These are phyloP conservation scores for Cyclotella baltica DNA, from an alignment of 108 stramenopile species.

Conservation along the genomic window DNA sequence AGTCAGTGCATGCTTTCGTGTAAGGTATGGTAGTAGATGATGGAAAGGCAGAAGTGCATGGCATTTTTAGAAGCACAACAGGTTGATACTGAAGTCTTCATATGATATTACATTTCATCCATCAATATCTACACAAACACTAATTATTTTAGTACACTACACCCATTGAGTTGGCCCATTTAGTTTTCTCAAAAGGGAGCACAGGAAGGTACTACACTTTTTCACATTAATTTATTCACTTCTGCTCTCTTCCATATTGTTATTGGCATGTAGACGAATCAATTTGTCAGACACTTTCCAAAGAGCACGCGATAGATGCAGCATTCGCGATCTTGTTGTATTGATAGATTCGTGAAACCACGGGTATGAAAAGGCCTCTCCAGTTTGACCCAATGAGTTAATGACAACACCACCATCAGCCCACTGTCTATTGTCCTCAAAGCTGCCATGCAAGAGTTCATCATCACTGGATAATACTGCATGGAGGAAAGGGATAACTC, in stretches of 20 bases:
- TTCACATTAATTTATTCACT: no score
- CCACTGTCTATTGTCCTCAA: constrained; percentile 16
- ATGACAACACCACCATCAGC: constrained; percentile 39
- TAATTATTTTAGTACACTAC: no score
- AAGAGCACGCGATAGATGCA: constrained; percentile 24
- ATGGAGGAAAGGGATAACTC: constrained; percentile 38
- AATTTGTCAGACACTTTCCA: constrained; percentile 34
- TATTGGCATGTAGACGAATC: not conserved
- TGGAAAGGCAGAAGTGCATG: no score
- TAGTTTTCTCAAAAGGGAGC: no score
- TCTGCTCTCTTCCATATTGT: not conserved
- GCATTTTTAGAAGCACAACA: no score
- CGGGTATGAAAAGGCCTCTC: constrained; percentile 38
- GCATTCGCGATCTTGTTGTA: constrained; percentile 34
- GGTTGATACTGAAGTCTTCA: no score
- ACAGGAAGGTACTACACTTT: no score
- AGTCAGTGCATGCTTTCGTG: no score
- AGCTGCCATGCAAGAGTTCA: constrained; percentile 21
- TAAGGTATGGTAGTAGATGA: no score
- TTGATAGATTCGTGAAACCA: constrained; percentile 27
- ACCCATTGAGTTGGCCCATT: no score
- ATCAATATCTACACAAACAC: no score
- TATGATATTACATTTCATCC: no score
- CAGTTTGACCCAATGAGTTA: constrained; percentile 31
- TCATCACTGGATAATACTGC: constrained; percentile 43